phyloP scores from a whole-genome alignment of 208 protist genomes.

The Jaenimonas drosophilae region DNA sequence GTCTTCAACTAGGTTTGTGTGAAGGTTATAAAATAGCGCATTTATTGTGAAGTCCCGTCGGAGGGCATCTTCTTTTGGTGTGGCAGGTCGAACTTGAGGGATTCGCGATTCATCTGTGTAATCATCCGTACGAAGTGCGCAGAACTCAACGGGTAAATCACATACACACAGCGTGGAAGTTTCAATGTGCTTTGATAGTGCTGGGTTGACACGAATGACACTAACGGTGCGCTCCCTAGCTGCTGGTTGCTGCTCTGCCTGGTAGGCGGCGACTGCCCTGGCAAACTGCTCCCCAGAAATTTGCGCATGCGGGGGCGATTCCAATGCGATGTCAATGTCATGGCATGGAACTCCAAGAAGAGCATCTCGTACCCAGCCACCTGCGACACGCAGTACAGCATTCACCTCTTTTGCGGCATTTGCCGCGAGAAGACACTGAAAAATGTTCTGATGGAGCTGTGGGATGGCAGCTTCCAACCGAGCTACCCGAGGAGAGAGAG shows the following conservation, averaged over 20 bases:
- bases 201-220: conserved; percentile 94
- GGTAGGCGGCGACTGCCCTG: conserved; percentile 58
- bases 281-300: conserved; percentile 88
- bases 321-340: conserved; percentile 98
- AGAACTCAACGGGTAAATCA: conserved; percentile 93
- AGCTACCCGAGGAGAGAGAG: conserved; percentile 22
- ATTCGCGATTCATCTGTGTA: conserved; percentile 92
- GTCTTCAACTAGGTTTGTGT: conserved; percentile 91
- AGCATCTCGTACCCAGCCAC: conserved; percentile 98
- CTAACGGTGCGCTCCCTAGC: conserved; percentile 64
- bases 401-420: conserved; percentile 42
- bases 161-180: conserved; percentile 92
- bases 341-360: conserved; percentile 85
- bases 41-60: conserved; percentile 99
- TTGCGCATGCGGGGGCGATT: conserved; percentile 24
- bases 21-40: conserved; percentile 98
- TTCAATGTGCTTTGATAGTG: conserved; percentile 98
- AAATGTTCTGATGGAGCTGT: conserved; percentile 63
- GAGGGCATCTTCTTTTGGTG: conserved; percentile 90
- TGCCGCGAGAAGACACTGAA: conserved; percentile 70
- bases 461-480: conserved; percentile 35
- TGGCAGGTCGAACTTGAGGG: conserved; percentile 73
- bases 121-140: conserved; percentile 91
- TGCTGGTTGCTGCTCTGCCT: conserved; percentile 26
- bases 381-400: conserved; percentile 82